phyloP scores from a whole-genome alignment of 352 stramenopile species.

The Salisapilia sapeloensis region DNA sequence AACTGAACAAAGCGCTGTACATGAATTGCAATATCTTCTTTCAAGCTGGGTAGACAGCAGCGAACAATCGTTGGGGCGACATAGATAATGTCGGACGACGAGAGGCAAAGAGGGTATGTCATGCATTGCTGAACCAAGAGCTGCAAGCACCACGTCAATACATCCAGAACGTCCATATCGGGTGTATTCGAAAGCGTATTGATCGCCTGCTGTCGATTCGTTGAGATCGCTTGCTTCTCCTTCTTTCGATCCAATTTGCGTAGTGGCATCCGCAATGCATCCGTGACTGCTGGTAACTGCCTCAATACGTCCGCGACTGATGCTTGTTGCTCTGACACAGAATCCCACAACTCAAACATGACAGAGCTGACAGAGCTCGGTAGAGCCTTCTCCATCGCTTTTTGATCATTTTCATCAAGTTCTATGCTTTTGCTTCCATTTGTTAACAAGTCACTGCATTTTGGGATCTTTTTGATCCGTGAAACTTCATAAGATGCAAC shows the following conservation, averaged over 20 bases:
- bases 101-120: too few species aligned
- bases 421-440: too few species aligned
- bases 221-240: conserved; percentile 53
- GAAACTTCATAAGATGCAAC: conserved; percentile 40
- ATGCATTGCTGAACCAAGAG: too few species aligned
- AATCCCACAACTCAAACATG: conserved; percentile 49
- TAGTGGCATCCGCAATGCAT: conserved; percentile 55
- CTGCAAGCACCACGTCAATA: too few species aligned
- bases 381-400: conserved; percentile 37
- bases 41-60: too few species aligned
- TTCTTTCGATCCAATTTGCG: conserved; percentile 72
- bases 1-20: too few species aligned
- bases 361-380: conserved; percentile 21
- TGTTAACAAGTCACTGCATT: too few species aligned
- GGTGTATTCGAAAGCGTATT: too few species aligned
- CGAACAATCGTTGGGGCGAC: too few species aligned
- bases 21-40: too few species aligned
- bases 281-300: conserved; percentile 32
- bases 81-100: too few species aligned
- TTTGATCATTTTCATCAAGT: conserved; percentile 52
- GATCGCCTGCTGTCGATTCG: conserved; percentile 29
- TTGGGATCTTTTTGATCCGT: too few species aligned
- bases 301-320: conserved; percentile 42
- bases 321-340: conserved; percentile 31
- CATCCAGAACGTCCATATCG: not conserved